phyloP scores from a whole-genome alignment of 306 rosid genomes.

The apple (Malus domestica) region DNA sequence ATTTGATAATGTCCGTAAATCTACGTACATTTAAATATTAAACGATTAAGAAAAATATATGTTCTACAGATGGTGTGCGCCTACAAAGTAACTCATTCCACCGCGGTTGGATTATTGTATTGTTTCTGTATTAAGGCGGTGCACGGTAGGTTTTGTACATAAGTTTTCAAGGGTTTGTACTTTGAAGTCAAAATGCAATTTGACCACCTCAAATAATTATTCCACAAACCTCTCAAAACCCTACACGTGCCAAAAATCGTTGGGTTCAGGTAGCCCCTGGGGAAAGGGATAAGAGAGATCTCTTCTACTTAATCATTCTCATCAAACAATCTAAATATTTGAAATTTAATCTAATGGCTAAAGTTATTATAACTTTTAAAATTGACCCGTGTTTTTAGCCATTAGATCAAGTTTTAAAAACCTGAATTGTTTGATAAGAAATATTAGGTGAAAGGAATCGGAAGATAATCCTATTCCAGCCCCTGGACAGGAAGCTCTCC shows the following conservation, averaged over 20 bases:
- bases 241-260: not conserved
- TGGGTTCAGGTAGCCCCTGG: too few relatives aligned
- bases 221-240: not conserved
- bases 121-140: not conserved
- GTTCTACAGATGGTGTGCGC: not conserved
- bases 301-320: fast-evolving
- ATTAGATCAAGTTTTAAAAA: fast-evolving
- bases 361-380: too few relatives aligned
- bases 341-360: too few relatives aligned
- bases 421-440: too few relatives aligned
- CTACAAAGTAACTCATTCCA: not conserved
- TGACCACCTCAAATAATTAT: not conserved
- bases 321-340: too few relatives aligned
- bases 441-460: too few relatives aligned
- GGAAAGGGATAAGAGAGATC: too few relatives aligned
- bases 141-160: not conserved
- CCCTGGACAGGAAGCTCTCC: not conserved
- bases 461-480: too few relatives aligned
- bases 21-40: too few relatives aligned
- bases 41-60: too few relatives aligned
- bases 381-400: fast-evolving
- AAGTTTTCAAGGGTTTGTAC: not conserved
- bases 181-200: not conserved
- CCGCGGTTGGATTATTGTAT: not conserved
- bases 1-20: too few relatives aligned